These are phyloP conservation scores for Selenicereus undatus DNA, from an alignment of 148 eudicot species.

Conservation along the genomic window DNA sequence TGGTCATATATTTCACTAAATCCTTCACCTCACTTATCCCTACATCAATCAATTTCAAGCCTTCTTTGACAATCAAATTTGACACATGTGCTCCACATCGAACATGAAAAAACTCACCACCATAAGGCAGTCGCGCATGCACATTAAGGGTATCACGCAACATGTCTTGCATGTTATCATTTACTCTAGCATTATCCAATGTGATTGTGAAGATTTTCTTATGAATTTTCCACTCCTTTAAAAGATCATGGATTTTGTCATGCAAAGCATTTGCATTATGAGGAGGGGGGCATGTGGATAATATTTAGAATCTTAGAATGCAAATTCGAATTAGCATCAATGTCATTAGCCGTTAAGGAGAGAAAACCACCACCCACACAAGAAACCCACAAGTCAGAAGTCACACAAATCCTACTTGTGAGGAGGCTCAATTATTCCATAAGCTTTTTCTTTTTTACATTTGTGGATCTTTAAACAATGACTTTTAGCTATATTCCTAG, in stretches of 20 bases:
- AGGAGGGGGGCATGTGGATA: constrained; percentile 1
- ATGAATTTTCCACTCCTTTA: background rate
- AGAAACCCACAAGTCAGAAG: background rate
- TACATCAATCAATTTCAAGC: too few species aligned
- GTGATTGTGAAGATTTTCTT: background rate
- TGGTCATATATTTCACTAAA: too few species aligned
- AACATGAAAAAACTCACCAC: too few species aligned
- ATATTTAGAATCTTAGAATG: background rate
- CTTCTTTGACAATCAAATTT: too few species aligned
- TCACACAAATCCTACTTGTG: background rate
- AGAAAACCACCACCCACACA: background rate
- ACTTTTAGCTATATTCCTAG: background rate
- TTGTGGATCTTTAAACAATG: background rate
- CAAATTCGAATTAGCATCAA: background rate
- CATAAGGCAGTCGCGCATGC: too few species aligned
- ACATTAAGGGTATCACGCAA: too few species aligned
- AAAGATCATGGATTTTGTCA: too few species aligned
- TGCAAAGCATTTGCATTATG: too few species aligned
- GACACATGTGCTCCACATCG: too few species aligned
- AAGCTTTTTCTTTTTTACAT: background rate
- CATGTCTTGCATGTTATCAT: background rate
- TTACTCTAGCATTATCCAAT: constrained; percentile 10
- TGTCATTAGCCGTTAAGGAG: too few species aligned
- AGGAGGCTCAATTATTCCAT: background rate
- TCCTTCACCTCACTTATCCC: too few species aligned